phyloP scores from a whole-genome alignment of 1,139 yeast genomes.

The Zygoascus sp. region DNA sequence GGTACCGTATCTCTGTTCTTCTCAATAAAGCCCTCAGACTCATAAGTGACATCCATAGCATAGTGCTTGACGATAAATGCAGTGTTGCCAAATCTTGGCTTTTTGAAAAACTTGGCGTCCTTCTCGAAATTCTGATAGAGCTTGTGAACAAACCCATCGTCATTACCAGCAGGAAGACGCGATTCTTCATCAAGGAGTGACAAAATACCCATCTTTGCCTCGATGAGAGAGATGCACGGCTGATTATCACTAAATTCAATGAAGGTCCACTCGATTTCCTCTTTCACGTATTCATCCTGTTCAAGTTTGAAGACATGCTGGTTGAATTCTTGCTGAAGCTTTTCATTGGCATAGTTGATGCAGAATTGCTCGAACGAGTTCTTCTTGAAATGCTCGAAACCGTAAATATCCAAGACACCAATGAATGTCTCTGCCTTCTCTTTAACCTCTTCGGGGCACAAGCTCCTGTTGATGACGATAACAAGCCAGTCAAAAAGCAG shows the following conservation, averaged over 20 bases:
- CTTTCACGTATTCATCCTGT: constrained; percentile 89
- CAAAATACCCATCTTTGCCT: constrained; percentile 80
- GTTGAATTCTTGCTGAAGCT: constrained; percentile 93
- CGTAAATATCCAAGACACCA: constrained; percentile 96
- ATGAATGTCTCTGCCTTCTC: constrained; percentile 66
- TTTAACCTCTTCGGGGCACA: constrained; percentile 68
- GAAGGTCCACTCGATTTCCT: constrained; percentile 95
- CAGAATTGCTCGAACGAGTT: constrained; percentile 97
- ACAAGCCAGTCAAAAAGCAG: constrained; percentile 96
- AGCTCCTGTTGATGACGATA: constrained; percentile 69
- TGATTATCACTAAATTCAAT: constrained; percentile 96
- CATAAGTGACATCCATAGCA: constrained; percentile 91
- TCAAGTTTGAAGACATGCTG: constrained; percentile 96
- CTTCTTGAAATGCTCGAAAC: constrained; percentile 91
- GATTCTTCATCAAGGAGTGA: constrained; percentile 93
- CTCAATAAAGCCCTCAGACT: constrained; percentile 91
- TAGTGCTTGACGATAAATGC: constrained; percentile 90
- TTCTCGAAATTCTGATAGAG: constrained; percentile 81
- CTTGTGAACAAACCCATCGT: constrained; percentile 87
- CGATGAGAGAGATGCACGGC: constrained; percentile 93
- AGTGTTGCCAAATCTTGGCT: constrained; percentile 91
- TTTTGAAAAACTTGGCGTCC: constrained; percentile 78
- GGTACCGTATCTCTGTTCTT: constrained; percentile 97
- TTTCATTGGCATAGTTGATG: constrained; percentile 96
- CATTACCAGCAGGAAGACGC: constrained; percentile 89